A percentile compares a stretch with the other conserved stretches of the same genome.
phyloP scores from a whole-genome alignment of 306 rosid species.

The Benincasa hispida region DNA sequence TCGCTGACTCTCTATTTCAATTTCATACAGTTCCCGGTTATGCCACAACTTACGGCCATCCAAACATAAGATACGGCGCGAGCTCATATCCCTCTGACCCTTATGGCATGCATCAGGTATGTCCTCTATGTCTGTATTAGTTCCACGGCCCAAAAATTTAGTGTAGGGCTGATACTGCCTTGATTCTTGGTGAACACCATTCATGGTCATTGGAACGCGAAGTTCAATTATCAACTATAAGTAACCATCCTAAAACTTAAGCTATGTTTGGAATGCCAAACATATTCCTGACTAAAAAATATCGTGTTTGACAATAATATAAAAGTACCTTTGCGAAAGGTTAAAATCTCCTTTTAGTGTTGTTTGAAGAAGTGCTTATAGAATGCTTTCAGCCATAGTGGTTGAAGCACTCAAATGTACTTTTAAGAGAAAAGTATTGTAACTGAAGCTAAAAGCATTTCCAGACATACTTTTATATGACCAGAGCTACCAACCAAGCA shows the following conservation, averaged over 20 bases:
- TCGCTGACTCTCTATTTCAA: neutral
- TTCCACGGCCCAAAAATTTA: neutral
- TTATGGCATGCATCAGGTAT: slow-evolving; percentile 46
- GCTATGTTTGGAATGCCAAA: neutral
- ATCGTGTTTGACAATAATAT: neutral
- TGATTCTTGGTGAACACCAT: neutral
- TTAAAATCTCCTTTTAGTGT: neutral
- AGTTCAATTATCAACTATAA: neutral
- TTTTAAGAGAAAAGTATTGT: neutral
- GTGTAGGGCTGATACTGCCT: neutral
- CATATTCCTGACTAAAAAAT: neutral
- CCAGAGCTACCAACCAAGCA: neutral
- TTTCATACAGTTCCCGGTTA: slow-evolving; percentile 40
- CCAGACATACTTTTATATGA: neutral
- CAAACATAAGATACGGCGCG: slow-evolving; percentile 42
- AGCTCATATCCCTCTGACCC: slow-evolving; percentile 37
- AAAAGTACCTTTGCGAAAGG: neutral
- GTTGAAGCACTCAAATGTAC: neutral
- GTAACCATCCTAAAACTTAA: neutral
- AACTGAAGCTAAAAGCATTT: neutral
- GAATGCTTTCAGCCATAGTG: neutral
- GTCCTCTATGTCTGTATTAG: neutral
- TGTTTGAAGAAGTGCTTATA: neutral
- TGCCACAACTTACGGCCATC: slow-evolving; percentile 30
- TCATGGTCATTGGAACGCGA: neutral